Evolutionary conservation across 192 early-diverging fungal species (phyloP), one percentile per base, ranked within the genome.

Genomic region (Funneliformis geosporum): DNA sequence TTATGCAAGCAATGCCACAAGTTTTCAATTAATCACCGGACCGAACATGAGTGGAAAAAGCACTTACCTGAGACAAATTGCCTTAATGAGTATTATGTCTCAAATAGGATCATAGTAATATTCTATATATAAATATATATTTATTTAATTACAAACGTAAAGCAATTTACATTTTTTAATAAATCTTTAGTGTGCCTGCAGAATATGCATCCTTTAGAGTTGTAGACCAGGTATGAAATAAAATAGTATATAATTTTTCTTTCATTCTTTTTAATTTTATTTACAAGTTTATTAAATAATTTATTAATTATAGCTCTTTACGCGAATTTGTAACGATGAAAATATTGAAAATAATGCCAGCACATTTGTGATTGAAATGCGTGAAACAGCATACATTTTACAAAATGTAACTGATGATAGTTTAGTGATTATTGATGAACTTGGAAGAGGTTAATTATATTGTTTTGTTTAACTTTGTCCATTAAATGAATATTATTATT

Each of bases 11-110:
- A 80, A 81, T 6, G 84, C 79, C 5, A 81, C 84, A 0, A 90
- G 87, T 21, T 88, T 97, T 76, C 95, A 93, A 42, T 83, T 96
- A 16, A 90, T 97, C 8, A 95, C 94, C 12, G 96, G 96, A 0
- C 94, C 96, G 8, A 98, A 98, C 80, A 97, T 96, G 96, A 92
- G 92, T 44, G 95, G 96, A 27, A 96, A 97, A 81, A 91, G 92
- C 14, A 96, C 95, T 8, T 97, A 95, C 82, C 73, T 98, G 46
- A 87, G 91, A 1, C 95, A 95, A 80, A 90, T 95, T 40, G 92
- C 93, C 1, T 86, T 96, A 8, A 79, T 95, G 28, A 85, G 78
- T 5, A 89, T 97, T 38, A 88, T 98, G 92, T 94, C 96, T 0
- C 96, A 98, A 62, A 93, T 96, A 27, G 96, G 95, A 21, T 86